Evolutionary conservation across 805 yeast species (phyloP).

Genomic region (Myxozyma mucilagina): DNA sequence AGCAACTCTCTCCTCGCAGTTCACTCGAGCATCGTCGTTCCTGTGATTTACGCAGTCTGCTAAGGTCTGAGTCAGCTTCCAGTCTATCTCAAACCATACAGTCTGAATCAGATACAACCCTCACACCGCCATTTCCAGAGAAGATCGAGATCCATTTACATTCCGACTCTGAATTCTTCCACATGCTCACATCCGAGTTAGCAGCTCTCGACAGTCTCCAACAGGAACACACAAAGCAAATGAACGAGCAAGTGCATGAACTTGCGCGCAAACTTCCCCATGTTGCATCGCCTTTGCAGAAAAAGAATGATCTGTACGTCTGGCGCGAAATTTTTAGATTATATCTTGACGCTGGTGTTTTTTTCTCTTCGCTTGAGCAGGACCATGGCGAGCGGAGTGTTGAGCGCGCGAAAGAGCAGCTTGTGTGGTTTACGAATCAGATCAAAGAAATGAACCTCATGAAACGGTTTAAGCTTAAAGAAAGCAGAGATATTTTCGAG

Average conservation of each 20-base stretch:
- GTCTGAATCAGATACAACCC: not conserved
- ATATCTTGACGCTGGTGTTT: conserved; percentile 67
- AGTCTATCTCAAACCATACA: not conserved
- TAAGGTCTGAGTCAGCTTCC: not conserved
- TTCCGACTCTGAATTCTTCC: conserved; percentile 62
- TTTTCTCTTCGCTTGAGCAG: conserved; percentile 54
- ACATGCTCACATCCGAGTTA: conserved; percentile 57
- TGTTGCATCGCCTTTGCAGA: conserved; percentile 45
- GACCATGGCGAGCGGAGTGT: conserved; percentile 49
- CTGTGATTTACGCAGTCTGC: not conserved
- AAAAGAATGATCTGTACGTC: conserved; percentile 55
- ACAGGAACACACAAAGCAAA: conserved; percentile 46
- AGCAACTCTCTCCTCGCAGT: not conserved
- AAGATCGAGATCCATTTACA: conserved; percentile 47
- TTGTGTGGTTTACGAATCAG: conserved; percentile 45
- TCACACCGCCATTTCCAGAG: not conserved
- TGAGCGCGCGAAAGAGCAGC: conserved; percentile 49
- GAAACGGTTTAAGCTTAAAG: conserved; percentile 49
- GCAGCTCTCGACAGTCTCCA: conserved; percentile 49
- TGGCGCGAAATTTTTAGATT: conserved; percentile 71
- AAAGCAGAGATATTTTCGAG: conserved; percentile 49
- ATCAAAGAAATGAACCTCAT: conserved; percentile 45
- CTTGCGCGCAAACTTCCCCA: conserved; percentile 47
- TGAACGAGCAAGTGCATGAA: conserved; percentile 47
- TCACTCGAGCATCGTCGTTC: conserved; percentile 1